Conservation (phyloP, 2,329 filamentous ascomycete species). For the Colletotrichum orchidophilum region DNA sequence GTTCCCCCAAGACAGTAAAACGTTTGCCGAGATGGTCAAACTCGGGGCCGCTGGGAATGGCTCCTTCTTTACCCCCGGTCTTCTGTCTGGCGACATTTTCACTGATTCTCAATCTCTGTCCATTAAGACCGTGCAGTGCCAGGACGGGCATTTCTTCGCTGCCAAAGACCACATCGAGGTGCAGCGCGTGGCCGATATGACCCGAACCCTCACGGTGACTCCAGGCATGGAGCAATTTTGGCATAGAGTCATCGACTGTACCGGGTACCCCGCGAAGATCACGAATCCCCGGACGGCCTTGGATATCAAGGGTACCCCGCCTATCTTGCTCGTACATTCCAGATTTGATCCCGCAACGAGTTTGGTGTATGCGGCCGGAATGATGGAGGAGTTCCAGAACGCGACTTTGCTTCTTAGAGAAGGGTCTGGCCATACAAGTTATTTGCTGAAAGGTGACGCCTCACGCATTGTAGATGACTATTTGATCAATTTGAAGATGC, state of each 20-base stretch:
- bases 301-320: conserved; percentile 8
- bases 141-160: conserved; percentile 27
- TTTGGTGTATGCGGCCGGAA: conserved; percentile 18
- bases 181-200: conserved; percentile 17
- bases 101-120: not conserved
- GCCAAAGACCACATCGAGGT: conserved; percentile 21
- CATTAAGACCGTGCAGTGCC: conserved; percentile 22
- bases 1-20: not conserved
- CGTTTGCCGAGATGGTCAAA: not conserved
- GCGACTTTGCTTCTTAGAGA: conserved; percentile 10
- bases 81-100: conserved; percentile 12
- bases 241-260: conserved; percentile 27
- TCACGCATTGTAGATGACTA: conserved; percentile 22
- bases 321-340: conserved; percentile 19
- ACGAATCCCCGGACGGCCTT: conserved; percentile 20
- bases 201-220: conserved; percentile 3
- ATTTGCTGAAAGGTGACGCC: conserved; percentile 8
- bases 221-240: conserved; percentile 25
- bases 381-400: conserved; percentile 24
- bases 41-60: conserved; percentile 8
- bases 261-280: conserved; percentile 25
- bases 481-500: conserved; percentile 9
- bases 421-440: conserved; percentile 28
- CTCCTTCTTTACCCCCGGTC: not conserved
- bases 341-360: conserved; percentile 24